Base-by-base conservation (phyloP, 352 stramenopile genomes). In the Pythium volutum region DNA sequence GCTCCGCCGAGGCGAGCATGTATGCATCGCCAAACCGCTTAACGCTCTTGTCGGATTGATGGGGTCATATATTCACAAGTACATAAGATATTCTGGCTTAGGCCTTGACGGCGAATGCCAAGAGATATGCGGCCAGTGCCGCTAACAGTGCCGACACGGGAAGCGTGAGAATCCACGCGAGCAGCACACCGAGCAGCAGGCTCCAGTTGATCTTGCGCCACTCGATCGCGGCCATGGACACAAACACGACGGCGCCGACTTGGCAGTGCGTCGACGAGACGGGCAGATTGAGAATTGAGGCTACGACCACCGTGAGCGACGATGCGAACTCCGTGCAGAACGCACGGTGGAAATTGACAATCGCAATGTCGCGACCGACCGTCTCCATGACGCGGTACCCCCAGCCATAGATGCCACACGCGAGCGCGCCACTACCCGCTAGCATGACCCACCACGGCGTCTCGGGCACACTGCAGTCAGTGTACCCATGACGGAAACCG, bases 321-420 rank as follows among this genome's bases (percentile, higher is more conserved):
- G 84, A 76, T 4, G 82, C 77, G 11, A 94, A 69, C 66, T 93
- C 85, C 36, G 85, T 89, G 36, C 62, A 80, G 52, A 88, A 91
- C 6, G 82, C 87, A 33, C 84, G 73, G 46, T 77, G 41, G 71
- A 93, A 67, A 74, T 71, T 80, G 39, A 89, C 77, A 61, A 76
- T 63, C 16, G 56, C 62, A 52, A 84, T 76, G 54, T 78, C 70
- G 23, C 69, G 62, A 34, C 73, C 73, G 20, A 87, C 76, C 1
- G 73, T 81, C 23, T 77, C 70, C 63, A 91, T 90, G 15, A 96
- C 80, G 47, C 76, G 86, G 62, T 89, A 84, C 3, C 86, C 84
- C 51, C 79, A 60, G 42, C 77, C 52, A 7, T 67, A 77, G 41
- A 84, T 80, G 12, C 75, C 60, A 29, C 88, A 39, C 39, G 87